Evolutionary conservation across 192 early-diverging fungal genomes (phyloP).

Genomic region (Nowakowskiella sp.): DNA sequence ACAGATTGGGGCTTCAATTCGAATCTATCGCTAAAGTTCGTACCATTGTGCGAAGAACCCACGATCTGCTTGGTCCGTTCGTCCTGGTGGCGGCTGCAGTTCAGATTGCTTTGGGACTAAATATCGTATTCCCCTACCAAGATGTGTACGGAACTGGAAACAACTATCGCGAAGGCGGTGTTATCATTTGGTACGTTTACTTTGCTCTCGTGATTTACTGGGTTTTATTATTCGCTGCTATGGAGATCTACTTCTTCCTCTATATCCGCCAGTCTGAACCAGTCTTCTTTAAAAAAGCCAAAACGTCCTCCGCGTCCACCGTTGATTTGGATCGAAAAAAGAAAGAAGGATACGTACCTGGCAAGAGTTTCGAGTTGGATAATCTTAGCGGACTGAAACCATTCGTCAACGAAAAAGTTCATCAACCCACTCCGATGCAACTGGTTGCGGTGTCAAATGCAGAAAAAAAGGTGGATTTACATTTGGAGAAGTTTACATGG

Average conservation of each 20-base stretch:
- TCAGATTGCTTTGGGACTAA: slow-evolving; percentile 27
- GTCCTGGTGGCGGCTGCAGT: slow-evolving; percentile 18
- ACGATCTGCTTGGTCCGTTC: slow-evolving; percentile 16
- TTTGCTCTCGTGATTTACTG: slow-evolving; percentile 16
- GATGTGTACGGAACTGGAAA: too few relatives aligned
- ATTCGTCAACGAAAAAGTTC: too few relatives aligned
- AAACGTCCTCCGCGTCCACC: slow-evolving; percentile 1
- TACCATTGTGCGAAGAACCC: slow-evolving; percentile 6
- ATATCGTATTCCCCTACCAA: slow-evolving; percentile 27
- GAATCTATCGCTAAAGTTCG: slow-evolving; percentile 13
- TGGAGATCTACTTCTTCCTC: slow-evolving; percentile 10
- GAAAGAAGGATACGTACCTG: too few relatives aligned
- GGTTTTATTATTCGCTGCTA: slow-evolving; percentile 17
- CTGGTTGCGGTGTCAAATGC: not conserved
- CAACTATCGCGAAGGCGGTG: slow-evolving; percentile 15
- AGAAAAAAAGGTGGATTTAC: too few relatives aligned
- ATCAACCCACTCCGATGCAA: not conserved
- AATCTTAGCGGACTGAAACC: too few relatives aligned
- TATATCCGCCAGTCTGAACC: too few relatives aligned
- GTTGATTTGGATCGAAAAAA: slow-evolving; percentile 33
- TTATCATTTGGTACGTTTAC: slow-evolving; percentile 26
- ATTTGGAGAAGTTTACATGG: slow-evolving; percentile 3
- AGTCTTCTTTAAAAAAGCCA: too few relatives aligned
- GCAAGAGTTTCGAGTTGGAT: too few relatives aligned
- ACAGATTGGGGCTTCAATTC: slow-evolving; percentile 22